Conservation (phyloP, 139 green algal genomes). For the Chlamydomonas eustigma region DNA sequence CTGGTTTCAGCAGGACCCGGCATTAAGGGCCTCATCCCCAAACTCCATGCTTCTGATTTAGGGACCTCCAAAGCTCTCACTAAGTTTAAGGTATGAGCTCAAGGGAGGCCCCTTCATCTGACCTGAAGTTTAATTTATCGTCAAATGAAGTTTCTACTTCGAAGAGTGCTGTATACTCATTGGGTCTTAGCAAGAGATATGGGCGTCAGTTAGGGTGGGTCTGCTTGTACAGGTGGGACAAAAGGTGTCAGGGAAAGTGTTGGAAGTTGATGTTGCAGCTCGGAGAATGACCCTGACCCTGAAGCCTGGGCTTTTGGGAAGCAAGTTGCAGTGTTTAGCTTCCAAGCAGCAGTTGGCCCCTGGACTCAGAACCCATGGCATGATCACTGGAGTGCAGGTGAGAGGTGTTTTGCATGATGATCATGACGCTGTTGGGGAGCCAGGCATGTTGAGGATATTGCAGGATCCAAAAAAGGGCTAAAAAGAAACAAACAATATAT, state of each 20-base stretch:
- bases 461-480: too few relatives aligned
- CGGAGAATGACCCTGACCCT: slow-evolving; percentile 67
- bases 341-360: slow-evolving; percentile 43
- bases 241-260: slow-evolving; percentile 48
- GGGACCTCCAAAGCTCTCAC: slow-evolving; percentile 21
- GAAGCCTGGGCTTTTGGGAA: slow-evolving; percentile 73
- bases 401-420: slow-evolving; percentile 37
- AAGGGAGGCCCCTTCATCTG: not conserved
- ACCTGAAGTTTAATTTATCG: too few relatives aligned
- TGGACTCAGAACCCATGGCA: slow-evolving; percentile 70
- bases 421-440: slow-evolving; percentile 85
- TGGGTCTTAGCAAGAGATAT: too few relatives aligned
- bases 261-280: slow-evolving; percentile 49
- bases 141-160: too few relatives aligned
- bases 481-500: too few relatives aligned
- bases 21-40: slow-evolving; percentile 23
- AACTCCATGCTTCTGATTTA: slow-evolving; percentile 51
- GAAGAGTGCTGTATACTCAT: too few relatives aligned
- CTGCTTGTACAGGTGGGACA: slow-evolving; percentile 56
- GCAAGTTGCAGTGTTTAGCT: slow-evolving; percentile 63
- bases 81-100: slow-evolving; percentile 35
- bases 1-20: slow-evolving; percentile 9
- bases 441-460: too few relatives aligned
- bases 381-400: slow-evolving; percentile 70
- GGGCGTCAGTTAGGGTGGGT: too few relatives aligned